These are phyloP conservation scores for Claviceps citrina DNA, from an alignment of 2,329 filamentous ascomycete species.

Conservation along the genomic window DNA sequence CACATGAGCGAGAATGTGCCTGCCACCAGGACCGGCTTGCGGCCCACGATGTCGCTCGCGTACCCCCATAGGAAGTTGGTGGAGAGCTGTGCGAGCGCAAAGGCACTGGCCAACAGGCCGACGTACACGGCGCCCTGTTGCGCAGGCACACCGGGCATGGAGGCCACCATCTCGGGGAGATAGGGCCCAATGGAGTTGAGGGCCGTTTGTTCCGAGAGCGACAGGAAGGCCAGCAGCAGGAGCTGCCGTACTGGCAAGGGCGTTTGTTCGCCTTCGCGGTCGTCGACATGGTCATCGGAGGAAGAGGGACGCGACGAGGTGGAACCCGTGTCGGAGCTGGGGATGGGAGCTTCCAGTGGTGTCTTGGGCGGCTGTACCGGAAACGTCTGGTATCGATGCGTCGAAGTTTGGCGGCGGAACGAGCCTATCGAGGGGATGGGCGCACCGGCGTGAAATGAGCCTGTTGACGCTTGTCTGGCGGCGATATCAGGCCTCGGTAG, in stretches of 20 bases:
- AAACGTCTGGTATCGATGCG: constrained; percentile 65
- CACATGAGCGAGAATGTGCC: constrained; percentile 70
- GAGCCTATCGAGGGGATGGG: constrained; percentile 26
- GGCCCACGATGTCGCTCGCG: constrained; percentile 49
- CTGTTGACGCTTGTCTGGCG: constrained; percentile 20
- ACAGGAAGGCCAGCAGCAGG: constrained; percentile 70
- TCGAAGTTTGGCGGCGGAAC: constrained; percentile 24
- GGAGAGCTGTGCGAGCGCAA: constrained; percentile 79
- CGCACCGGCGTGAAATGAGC: constrained; percentile 37
- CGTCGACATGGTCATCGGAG: constrained; percentile 20
- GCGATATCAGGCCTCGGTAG: constrained; percentile 1
- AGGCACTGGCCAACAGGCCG: constrained; percentile 75
- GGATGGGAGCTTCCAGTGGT: constrained; percentile 31
- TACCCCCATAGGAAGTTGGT: constrained; percentile 60
- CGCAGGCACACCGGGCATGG: constrained; percentile 64
- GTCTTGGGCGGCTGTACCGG: constrained; percentile 58
- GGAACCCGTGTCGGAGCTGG: constrained; percentile 9
- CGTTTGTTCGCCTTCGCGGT: constrained; percentile 38
- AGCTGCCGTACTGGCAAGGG: constrained; percentile 76
- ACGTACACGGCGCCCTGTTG: constrained; percentile 72
- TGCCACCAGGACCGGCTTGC: constrained; percentile 59
- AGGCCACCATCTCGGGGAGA: constrained; percentile 77
- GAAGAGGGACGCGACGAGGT: neutral
- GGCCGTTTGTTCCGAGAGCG: constrained; percentile 85
- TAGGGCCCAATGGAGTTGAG: constrained; percentile 95